Evolutionary conservation across 2,329 filamentous ascomycete species (phyloP).

Genomic region (Xylariaceae sp.): DNA sequence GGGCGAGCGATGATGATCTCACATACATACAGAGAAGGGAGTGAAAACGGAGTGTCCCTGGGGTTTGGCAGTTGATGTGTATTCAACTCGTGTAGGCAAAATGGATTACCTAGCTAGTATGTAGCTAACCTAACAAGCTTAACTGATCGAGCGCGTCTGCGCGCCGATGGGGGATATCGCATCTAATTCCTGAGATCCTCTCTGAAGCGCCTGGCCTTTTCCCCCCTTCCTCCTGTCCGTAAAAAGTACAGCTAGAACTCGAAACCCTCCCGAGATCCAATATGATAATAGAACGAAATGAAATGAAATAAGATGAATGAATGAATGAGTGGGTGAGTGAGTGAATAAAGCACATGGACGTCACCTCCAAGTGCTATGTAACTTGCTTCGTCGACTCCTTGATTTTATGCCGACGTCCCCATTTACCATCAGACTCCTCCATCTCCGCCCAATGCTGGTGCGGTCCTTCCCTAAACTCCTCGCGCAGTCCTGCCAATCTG

Average conservation of each 20-base stretch:
- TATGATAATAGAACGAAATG: constrained; percentile 15
- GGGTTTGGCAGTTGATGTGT: no score
- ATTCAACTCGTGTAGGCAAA: no score
- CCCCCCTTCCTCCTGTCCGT: not conserved
- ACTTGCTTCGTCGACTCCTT: constrained; percentile 48
- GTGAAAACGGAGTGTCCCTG: no score
- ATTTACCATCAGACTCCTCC: constrained; percentile 63
- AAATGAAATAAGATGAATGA: not conserved
- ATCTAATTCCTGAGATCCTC: constrained; percentile 8
- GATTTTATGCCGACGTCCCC: constrained; percentile 64
- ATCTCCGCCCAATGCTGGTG: constrained; percentile 58
- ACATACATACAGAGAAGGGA: no score
- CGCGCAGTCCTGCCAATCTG: constrained; percentile 70
- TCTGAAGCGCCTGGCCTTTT: constrained; percentile 16
- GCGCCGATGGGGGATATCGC: constrained; percentile 18
- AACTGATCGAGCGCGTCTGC: no score
- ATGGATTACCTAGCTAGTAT: no score
- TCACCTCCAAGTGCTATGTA: constrained; percentile 61
- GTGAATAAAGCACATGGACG: constrained; percentile 16
- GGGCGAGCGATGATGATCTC: no score
- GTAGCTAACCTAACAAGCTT: no score
- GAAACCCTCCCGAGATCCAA: constrained; percentile 1
- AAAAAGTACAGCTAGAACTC: constrained; percentile 19
- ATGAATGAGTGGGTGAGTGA: no score
- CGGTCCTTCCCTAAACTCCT: constrained; percentile 64